phyloP scores from a whole-genome alignment of 2,329 filamentous ascomycete species.

The Fusarium chlamydosporum region DNA sequence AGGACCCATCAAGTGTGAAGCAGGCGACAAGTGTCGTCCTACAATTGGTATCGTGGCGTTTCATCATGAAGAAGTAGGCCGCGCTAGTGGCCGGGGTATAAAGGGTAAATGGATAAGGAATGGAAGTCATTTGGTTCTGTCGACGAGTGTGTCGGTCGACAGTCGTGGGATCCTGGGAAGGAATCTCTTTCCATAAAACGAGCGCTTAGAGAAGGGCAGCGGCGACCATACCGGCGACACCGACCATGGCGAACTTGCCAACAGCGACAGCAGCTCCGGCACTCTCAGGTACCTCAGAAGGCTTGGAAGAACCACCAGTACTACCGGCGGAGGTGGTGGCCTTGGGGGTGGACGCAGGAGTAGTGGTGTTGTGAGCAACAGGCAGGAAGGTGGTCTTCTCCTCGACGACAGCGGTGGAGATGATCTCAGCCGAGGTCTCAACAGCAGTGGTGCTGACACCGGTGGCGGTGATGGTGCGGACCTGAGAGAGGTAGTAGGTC shows the following conservation, averaged over 20 bases:
- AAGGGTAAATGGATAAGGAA: constrained; percentile 43
- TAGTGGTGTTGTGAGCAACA: constrained; percentile 51
- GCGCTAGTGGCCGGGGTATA: constrained; percentile 34
- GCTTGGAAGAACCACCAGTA: constrained; percentile 48
- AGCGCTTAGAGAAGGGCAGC: constrained; percentile 65
- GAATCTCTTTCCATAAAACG: constrained; percentile 14
- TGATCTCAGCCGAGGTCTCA: constrained; percentile 35
- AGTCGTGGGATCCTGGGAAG: constrained; percentile 20
- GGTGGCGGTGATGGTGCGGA: constrained; percentile 58
- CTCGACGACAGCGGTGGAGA: constrained; percentile 29
- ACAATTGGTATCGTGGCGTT: constrained; percentile 48
- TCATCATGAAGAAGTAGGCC: constrained; percentile 48
- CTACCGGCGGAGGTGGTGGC: constrained; percentile 39
- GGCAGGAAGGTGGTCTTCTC: constrained; percentile 40
- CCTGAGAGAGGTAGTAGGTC: constrained; percentile 66
- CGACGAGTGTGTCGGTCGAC: constrained; percentile 37
- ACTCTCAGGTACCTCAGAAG: constrained; percentile 57
- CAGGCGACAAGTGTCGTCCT: constrained; percentile 45
- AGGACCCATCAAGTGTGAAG: constrained; percentile 47
- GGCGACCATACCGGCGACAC: constrained; percentile 64
- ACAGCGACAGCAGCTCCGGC: constrained; percentile 62
- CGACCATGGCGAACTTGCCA: constrained; percentile 63
- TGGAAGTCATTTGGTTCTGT: constrained; percentile 39
- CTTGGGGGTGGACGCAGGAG: constrained; percentile 45
- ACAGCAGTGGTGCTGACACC: constrained; percentile 53